Evolutionary conservation across 2,329 filamentous ascomycete genomes (phyloP).

Genomic region (Iodosphaeria phyllophila): DNA sequence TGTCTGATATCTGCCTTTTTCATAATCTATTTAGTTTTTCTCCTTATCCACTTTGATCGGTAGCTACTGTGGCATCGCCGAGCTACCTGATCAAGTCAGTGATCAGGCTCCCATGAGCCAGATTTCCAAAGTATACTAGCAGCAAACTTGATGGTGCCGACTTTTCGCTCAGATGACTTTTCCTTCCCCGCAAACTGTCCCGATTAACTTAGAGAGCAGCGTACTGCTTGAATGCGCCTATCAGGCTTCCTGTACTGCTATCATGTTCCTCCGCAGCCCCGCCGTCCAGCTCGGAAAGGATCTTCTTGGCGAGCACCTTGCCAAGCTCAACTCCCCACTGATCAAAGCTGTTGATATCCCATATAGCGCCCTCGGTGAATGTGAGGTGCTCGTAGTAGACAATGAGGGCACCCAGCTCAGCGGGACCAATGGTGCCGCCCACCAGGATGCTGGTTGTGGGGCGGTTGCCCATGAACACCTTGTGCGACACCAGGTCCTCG

Average conservation of each 20-base stretch:
- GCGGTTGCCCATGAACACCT: constrained; percentile 96
- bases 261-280: constrained; percentile 62
- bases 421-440: constrained; percentile 83
- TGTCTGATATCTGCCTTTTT: too few relatives aligned
- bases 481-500: constrained; percentile 77
- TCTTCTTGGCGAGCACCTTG: constrained; percentile 90
- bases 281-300: constrained; percentile 68
- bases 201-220: constrained; percentile 24
- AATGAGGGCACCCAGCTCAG: constrained; percentile 83
- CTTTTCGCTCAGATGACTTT: not conserved
- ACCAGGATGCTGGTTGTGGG: constrained; percentile 87
- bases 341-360: constrained; percentile 99
- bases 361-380: constrained; percentile 91
- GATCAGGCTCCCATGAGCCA: too few relatives aligned
- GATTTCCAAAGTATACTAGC: too few relatives aligned
- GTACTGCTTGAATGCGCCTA: constrained; percentile 79
- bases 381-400: constrained; percentile 98
- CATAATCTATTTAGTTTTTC: too few relatives aligned
- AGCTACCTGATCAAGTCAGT: too few relatives aligned
- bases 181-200: not conserved
- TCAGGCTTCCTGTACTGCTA: constrained; percentile 69
- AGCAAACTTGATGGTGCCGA: too few relatives aligned
- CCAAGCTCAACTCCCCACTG: constrained; percentile 99
- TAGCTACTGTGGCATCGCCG: too few relatives aligned
- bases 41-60: too few relatives aligned